phyloP scores from a whole-genome alignment of 805 yeast species.

The Starmerella gropengiesseri region DNA sequence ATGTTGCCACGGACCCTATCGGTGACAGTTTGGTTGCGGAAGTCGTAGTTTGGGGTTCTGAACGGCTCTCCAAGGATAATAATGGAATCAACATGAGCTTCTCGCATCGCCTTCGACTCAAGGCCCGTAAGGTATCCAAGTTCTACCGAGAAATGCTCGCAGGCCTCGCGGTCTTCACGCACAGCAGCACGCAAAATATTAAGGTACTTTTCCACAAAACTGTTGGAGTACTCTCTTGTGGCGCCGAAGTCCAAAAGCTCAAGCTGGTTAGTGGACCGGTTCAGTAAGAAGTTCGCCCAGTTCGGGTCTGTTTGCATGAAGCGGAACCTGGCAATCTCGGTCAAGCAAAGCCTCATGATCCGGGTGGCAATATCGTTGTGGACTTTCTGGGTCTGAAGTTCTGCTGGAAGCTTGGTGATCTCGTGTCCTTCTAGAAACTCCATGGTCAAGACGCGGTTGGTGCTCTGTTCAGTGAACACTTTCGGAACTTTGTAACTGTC shows the following conservation, averaged over 20 bases:
- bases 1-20: slow-evolving; percentile 84
- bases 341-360: slow-evolving; percentile 75
- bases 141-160: slow-evolving; percentile 52
- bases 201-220: slow-evolving; percentile 60
- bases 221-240: slow-evolving; percentile 61
- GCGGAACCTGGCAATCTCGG: slow-evolving; percentile 71
- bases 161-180: slow-evolving; percentile 49
- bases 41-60: slow-evolving; percentile 49
- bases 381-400: slow-evolving; percentile 52
- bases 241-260: slow-evolving; percentile 95
- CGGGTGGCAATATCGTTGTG: slow-evolving; percentile 73
- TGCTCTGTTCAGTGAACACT: slow-evolving; percentile 66
- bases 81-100: slow-evolving; percentile 86
- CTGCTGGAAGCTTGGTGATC: slow-evolving; percentile 32
- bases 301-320: slow-evolving; percentile 99
- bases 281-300: slow-evolving; percentile 94
- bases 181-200: slow-evolving; percentile 67
- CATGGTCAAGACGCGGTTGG: slow-evolving; percentile 82
- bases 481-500: slow-evolving; percentile 58
- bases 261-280: slow-evolving; percentile 54
- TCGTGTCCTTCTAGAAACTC: slow-evolving; percentile 74
- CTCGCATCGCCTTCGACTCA: slow-evolving; percentile 76
- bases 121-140: slow-evolving; percentile 87
- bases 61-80: slow-evolving; percentile 90
- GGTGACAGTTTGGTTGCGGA: slow-evolving; percentile 78